These are phyloP conservation scores for Phytopythium montanum DNA, from an alignment of 352 stramenopile genomes.

Conservation along the genomic window DNA sequence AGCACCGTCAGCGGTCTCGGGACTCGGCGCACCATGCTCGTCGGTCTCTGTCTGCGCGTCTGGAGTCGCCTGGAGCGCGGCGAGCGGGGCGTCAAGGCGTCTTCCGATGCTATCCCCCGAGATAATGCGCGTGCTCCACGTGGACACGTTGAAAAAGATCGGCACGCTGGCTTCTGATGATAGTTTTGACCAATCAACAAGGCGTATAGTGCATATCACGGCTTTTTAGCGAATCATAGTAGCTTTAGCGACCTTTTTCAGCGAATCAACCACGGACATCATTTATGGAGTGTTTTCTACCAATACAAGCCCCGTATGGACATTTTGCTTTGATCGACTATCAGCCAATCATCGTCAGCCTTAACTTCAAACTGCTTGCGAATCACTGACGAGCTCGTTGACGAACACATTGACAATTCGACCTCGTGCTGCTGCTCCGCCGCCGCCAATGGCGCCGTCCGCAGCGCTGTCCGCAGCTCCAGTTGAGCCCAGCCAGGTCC, in stretches of 20 bases:
- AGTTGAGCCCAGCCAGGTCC: not conserved
- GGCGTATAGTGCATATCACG: not conserved
- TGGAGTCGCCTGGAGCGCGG: no score
- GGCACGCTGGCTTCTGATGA: not conserved
- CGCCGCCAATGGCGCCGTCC: conserved; percentile 2
- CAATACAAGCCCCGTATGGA: not conserved
- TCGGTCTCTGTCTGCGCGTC: no score
- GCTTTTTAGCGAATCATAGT: no score
- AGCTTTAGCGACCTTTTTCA: no score
- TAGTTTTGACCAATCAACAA: conserved; percentile 2
- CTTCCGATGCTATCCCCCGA: conserved; percentile 9
- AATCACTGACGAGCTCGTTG: not conserved
- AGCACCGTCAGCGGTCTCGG: conserved; percentile 20
- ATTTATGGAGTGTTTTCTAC: not conserved
- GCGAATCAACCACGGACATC: no score
- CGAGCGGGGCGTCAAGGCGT: not conserved
- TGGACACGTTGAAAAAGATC: conserved; percentile 23
- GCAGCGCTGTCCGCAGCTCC: not conserved
- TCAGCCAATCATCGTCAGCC: not conserved
- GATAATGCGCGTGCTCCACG: conserved; percentile 14
- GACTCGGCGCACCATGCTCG: conserved; percentile 15
- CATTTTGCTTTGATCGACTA: not conserved
- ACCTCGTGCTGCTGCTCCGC: not conserved
- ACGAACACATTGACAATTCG: not conserved
- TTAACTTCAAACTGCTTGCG: conserved; percentile 3